Conservation (phyloP, 805 yeast genomes). For the Pichia nakasei region DNA sequence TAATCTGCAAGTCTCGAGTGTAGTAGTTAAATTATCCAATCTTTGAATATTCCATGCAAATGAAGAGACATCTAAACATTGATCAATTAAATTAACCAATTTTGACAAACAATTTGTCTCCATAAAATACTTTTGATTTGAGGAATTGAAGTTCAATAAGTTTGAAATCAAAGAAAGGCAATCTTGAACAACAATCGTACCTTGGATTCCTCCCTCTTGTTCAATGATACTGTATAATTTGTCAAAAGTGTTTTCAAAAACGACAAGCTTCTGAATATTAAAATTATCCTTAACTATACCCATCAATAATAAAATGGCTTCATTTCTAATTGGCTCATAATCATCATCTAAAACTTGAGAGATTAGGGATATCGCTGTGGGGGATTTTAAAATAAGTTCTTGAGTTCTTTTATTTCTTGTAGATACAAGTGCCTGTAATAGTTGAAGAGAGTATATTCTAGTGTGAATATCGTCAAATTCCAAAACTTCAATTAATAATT, state of each 20-base stretch:
- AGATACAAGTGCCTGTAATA: constrained; percentile 73
- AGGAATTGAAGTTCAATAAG: constrained; percentile 70
- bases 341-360: constrained; percentile 53
- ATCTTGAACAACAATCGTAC: constrained; percentile 86
- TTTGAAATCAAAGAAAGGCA: constrained; percentile 69
- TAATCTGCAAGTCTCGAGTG: constrained; percentile 62
- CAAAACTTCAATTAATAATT: constrained; percentile 38
- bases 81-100: constrained; percentile 52
- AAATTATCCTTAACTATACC: constrained; percentile 72
- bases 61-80: constrained; percentile 41
- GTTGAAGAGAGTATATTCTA: constrained; percentile 71
- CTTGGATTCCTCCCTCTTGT: constrained; percentile 84
- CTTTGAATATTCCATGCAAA: constrained; percentile 67
- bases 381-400: constrained; percentile 61
- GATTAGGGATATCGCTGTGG: constrained; percentile 71
- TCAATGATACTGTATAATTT: constrained; percentile 68
- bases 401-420: constrained; percentile 69
- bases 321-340: constrained; percentile 84
- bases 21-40: constrained; percentile 52
- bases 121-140: constrained; percentile 81
- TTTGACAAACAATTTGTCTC: constrained; percentile 75
- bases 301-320: constrained; percentile 75
- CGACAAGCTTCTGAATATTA: constrained; percentile 86
- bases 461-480: constrained; percentile 58
- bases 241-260: constrained; percentile 89